Conservation (phyloP, 805 yeast genomes). For the Cyberlindnera mycetangii region DNA sequence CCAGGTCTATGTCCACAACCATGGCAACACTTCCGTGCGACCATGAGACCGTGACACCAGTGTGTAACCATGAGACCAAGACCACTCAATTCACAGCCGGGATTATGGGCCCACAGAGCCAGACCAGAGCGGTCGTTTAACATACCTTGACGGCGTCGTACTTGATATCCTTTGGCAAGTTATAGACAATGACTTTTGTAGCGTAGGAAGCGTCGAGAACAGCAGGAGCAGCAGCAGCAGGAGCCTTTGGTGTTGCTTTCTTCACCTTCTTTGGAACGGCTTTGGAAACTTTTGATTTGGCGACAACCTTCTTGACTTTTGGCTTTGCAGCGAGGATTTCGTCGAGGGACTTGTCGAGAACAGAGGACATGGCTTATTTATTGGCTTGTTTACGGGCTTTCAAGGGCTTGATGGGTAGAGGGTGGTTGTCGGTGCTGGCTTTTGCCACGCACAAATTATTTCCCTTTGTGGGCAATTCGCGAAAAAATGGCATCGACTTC, state of each 20-base stretch:
- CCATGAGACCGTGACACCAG: no score
- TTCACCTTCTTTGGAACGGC: constrained; percentile 29
- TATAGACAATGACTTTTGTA: constrained; percentile 80
- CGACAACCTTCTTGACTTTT: constrained; percentile 33
- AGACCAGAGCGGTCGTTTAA: constrained; percentile 29
- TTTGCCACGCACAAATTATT: no score
- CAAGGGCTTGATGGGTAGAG: constrained; percentile 1
- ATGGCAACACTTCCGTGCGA: no score
- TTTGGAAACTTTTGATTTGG: constrained; percentile 28
- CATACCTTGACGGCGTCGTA: constrained; percentile 85
- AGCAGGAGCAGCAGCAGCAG: constrained; percentile 9
- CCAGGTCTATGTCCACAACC: no score
- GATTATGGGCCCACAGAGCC: no score
- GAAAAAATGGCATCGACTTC: no score
- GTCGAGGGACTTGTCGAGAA: constrained; percentile 91
- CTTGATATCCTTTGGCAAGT: constrained; percentile 82
- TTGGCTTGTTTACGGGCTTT: neutral
- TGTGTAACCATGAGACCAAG: no score
- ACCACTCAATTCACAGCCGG: neutral
- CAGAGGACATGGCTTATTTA: constrained; percentile 62
- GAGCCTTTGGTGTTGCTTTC: constrained; percentile 20
- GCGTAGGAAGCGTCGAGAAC: constrained; percentile 52
- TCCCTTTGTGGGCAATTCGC: no score
- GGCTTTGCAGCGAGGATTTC: constrained; percentile 76
- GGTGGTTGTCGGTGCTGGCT: neutral